These are phyloP conservation scores for Phylloporus sp. DNA, from an alignment of 768 basidiomycete species.

Conservation along the genomic window DNA sequence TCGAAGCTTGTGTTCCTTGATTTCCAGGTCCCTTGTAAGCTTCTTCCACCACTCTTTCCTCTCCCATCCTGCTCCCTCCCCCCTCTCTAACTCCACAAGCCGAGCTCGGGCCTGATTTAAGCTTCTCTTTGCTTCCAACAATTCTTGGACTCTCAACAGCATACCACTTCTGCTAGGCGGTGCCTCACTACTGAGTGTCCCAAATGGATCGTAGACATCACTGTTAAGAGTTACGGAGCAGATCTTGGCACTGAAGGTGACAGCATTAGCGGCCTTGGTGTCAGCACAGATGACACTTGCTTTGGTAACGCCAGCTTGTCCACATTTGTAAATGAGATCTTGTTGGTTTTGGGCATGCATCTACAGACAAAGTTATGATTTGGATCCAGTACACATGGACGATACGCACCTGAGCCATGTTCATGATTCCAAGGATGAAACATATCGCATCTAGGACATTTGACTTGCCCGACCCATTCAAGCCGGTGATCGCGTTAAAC, in stretches of 20 bases:
- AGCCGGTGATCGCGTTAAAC: conserved; percentile 97
- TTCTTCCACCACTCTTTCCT: conserved; percentile 58
- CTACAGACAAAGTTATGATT: conserved; percentile 33
- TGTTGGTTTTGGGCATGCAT: conserved; percentile 94
- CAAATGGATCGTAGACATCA: conserved; percentile 94
- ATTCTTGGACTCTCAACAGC: conserved; percentile 78
- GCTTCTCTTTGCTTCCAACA: conserved; percentile 61
- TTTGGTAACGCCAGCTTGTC: conserved; percentile 94
- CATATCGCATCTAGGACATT: conserved; percentile 99
- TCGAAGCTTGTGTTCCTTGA: conserved; percentile 82
- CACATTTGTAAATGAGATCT: conserved; percentile 98
- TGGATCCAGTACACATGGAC: not conserved
- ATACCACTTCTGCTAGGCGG: conserved; percentile 71
- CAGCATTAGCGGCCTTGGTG: conserved; percentile 75
- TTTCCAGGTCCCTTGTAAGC: conserved; percentile 66
- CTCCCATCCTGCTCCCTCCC: conserved; percentile 48
- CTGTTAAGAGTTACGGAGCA: conserved; percentile 91
- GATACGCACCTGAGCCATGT: conserved; percentile 76
- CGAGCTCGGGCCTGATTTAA: conserved; percentile 45
- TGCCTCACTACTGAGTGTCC: conserved; percentile 88
- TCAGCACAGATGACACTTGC: conserved; percentile 95
- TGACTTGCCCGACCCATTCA: conserved; percentile 95
- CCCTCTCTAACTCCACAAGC: conserved; percentile 48
- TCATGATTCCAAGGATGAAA: conserved; percentile 96
- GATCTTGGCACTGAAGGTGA: conserved; percentile 72